Base-by-base conservation (phyloP, 2,329 filamentous ascomycete genomes). In the Moelleriella libera region DNA sequence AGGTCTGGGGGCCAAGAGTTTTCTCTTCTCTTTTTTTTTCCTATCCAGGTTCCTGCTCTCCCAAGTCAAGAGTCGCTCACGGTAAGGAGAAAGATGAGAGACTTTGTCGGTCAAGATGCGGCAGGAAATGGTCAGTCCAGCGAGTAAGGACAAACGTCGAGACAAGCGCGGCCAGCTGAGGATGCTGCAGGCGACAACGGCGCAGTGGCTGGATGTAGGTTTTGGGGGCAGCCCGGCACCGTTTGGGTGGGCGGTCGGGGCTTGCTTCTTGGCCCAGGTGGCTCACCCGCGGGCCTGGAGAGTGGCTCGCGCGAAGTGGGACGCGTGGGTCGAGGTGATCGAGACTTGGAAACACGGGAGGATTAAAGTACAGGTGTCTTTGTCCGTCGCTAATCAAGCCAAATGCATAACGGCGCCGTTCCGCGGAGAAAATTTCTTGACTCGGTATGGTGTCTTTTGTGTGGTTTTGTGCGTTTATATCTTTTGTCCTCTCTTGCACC, bases 151-250 rank as follows among this genome's bases (percentile, higher is more conserved):
- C 7, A 28, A n/a, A 6, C 46, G 44, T 46, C 41, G 29, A 43
- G 42, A 43, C 30, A 34, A 41, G 30, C 7, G 21, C 32, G 30
- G 34, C 45, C 7, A 45, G 45, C 48, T 49, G 43, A 47, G 43
- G n/a, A 43, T 45, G 42, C 48, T 44, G 48, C 48, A 50, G 46
- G 46, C 48, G 45, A 43, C 45, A 45, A 14, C 47, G 47, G 43
- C 45, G 44, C 11, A 37, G 32, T 37, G 32, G 32, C 32, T 37
- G 44, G 48, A 21, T 41, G 46, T 41, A 41, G 45, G 43, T 10
- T 37, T 37, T 37, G 32, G 48, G 43, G 46, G 41, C 43, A 45
- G 44, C 41, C 44, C 32, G 46, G 49, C 29, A 44, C 46, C 44
- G 49, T 50, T 46, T 34, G 47, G 48, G 46, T 45, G 30, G 39